phyloP scores from a whole-genome alignment of 2,329 filamentous ascomycete genomes.

The Hypoxylon sp. region DNA sequence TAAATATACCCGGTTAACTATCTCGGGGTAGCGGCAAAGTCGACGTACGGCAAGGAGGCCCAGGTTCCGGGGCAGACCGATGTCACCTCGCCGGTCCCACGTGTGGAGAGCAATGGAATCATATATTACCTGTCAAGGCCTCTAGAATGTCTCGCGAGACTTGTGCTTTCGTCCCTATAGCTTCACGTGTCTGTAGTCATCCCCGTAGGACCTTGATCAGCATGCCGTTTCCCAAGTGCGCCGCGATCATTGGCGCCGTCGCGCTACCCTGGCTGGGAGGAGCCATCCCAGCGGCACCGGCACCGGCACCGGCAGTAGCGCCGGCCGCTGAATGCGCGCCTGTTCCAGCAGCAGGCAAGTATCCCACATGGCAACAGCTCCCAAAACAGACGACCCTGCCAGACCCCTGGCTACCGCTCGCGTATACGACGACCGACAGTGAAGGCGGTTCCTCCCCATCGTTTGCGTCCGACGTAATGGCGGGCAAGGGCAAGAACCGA shows the following conservation, averaged over 20 bases:
- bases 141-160: neutral
- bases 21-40: conserved; percentile 44
- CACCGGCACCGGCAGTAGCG: conserved; percentile 9
- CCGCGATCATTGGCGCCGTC: conserved; percentile 25
- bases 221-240: conserved; percentile 31
- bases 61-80: conserved; percentile 40
- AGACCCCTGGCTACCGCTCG: conserved; percentile 62
- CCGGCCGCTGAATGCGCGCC: conserved; percentile 46
- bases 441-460: conserved; percentile 49
- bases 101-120: conserved; percentile 16
- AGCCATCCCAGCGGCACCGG: conserved; percentile 33
- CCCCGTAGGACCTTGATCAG: conserved; percentile 5
- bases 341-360: conserved; percentile 46
- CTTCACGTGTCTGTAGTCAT: neutral
- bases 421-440: conserved; percentile 57
- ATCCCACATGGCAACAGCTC: conserved; percentile 57
- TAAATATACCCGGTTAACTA: conserved; percentile 39
- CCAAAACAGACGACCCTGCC: conserved; percentile 59
- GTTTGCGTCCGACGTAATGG: conserved; percentile 56
- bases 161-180: conserved; percentile 2
- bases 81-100: conserved; percentile 33
- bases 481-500: conserved; percentile 59
- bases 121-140: conserved; percentile 34
- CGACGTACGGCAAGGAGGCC: conserved; percentile 43
- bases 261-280: conserved; percentile 24